A percentile compares a stretch with the other conserved stretches of the same genome.
These are phyloP conservation scores for Stephania cephalantha DNA, from an alignment of 164 flowering plant genomes.

Conservation along the genomic window DNA sequence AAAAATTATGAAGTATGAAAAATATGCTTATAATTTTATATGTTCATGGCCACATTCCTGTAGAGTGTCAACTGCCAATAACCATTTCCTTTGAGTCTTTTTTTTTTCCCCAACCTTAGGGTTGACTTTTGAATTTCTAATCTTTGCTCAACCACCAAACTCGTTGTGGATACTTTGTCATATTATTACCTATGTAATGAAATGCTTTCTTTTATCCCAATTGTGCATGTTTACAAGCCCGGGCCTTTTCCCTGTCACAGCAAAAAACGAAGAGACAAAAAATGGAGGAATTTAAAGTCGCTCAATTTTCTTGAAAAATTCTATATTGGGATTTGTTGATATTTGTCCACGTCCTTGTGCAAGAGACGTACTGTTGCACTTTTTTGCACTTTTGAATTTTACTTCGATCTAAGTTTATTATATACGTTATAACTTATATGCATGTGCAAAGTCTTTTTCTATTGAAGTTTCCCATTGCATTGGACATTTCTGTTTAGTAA, in stretches of 20 bases:
- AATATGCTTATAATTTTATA: too few species aligned
- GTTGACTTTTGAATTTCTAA: too few species aligned
- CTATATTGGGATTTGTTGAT: not conserved
- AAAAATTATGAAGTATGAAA: too few species aligned
- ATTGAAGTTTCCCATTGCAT: not conserved
- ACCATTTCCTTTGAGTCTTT: too few species aligned
- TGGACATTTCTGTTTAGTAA: not conserved
- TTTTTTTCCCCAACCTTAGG: too few species aligned
- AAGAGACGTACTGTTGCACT: not conserved
- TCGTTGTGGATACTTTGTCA: not conserved
- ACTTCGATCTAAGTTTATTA: too few species aligned
- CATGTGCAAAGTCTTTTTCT: not conserved
- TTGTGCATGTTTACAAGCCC: not conserved
- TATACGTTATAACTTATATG: too few species aligned
- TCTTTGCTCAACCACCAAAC: too few species aligned
- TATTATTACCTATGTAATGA: not conserved
- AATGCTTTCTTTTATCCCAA: not conserved
- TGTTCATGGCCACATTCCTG: too few species aligned
- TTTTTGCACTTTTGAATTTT: too few species aligned
- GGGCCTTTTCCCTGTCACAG: not conserved
- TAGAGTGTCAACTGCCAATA: too few species aligned
- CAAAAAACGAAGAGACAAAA: not conserved
- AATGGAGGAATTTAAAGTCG: not conserved
- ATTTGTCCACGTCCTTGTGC: too few species aligned
- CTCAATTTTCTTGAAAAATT: not conserved